These are phyloP conservation scores for Stygiomarasmius scandens DNA, from an alignment of 1,284 basidiomycete genomes.

Conservation along the genomic window DNA sequence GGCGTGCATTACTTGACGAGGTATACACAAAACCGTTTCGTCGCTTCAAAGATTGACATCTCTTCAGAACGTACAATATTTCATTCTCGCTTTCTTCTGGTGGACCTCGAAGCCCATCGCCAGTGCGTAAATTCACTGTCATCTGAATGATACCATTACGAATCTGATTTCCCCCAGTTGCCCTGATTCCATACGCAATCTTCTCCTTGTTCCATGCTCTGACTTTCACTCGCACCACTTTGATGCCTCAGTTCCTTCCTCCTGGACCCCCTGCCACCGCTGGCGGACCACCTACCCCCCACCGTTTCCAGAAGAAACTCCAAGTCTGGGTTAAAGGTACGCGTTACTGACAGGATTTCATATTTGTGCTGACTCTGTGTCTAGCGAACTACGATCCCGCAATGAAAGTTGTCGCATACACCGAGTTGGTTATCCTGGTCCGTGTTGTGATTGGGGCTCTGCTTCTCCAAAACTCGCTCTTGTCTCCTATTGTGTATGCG, in stretches of 20 bases:
- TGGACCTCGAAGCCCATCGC: conserved; percentile 81
- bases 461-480: conserved; percentile 78
- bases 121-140: conserved; percentile 49
- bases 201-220: conserved; percentile 97
- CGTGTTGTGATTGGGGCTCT: conserved; percentile 79
- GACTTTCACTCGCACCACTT: conserved; percentile 90
- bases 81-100: conserved; percentile 87
- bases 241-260: conserved; percentile 86
- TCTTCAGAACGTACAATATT: conserved; percentile 85
- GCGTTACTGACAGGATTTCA: conserved; percentile 23
- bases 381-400: conserved; percentile 89
- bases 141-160: conserved; percentile 12
- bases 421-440: conserved; percentile 79
- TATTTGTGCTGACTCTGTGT: conserved; percentile 13
- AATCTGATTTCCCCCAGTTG: conserved; percentile 54
- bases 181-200: conserved; percentile 87
- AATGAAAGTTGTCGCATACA: conserved; percentile 88
- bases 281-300: conserved; percentile 66
- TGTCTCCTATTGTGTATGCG: conserved; percentile 82
- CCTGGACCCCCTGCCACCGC: conserved; percentile 66
- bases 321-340: conserved; percentile 89
- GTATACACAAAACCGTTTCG: conserved; percentile 32
- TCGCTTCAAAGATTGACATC: conserved; percentile 8
- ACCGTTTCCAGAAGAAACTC: conserved; percentile 72
- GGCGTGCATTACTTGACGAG: conserved; percentile 83